A percentile compares a stretch with the other conserved stretches of the same genome.
Conservation (phyloP, 495 filamentous ascomycete genomes). For the Talaromyces liani region DNA sequence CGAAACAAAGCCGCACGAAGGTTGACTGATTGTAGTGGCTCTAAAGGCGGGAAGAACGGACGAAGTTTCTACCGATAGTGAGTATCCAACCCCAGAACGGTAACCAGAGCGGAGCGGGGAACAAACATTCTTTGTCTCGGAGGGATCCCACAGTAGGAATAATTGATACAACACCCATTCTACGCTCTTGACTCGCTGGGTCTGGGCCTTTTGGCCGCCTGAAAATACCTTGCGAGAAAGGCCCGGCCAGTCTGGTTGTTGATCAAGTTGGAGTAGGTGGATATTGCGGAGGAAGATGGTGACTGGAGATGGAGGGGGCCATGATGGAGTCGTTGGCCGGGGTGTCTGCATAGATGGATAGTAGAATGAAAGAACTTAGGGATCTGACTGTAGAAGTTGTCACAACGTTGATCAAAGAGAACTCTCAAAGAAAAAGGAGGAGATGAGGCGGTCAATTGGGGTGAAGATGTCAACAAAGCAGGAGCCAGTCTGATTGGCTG, state of each 20-base stretch:
- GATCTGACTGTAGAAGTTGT: neutral
- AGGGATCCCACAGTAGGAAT: conserved; percentile 72
- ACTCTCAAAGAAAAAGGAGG: neutral
- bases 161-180: conserved; percentile 84
- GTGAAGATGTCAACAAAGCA: conserved; percentile 3
- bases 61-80: conserved; percentile 59
- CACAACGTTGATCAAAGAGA: neutral
- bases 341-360: conserved; percentile 4
- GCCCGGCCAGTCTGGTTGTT: conserved; percentile 66
- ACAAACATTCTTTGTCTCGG: conserved; percentile 60
- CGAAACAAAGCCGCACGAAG: conserved; percentile 79
- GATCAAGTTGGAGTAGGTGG: conserved; percentile 70
- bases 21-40: conserved; percentile 81
- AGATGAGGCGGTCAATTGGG: neutral
- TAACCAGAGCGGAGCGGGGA: conserved; percentile 2
- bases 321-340: conserved; percentile 11
- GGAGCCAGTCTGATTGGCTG: neutral
- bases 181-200: conserved; percentile 65
- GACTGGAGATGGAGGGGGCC: conserved; percentile 42
- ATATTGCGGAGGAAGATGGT: conserved; percentile 74
- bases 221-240: conserved; percentile 59
- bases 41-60: conserved; percentile 81
- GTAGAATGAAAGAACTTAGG: neutral
- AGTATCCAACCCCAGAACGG: neutral
- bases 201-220: conserved; percentile 63